Base-by-base conservation (phyloP, 805 yeast genomes). In the Teunomyces kruisii region DNA sequence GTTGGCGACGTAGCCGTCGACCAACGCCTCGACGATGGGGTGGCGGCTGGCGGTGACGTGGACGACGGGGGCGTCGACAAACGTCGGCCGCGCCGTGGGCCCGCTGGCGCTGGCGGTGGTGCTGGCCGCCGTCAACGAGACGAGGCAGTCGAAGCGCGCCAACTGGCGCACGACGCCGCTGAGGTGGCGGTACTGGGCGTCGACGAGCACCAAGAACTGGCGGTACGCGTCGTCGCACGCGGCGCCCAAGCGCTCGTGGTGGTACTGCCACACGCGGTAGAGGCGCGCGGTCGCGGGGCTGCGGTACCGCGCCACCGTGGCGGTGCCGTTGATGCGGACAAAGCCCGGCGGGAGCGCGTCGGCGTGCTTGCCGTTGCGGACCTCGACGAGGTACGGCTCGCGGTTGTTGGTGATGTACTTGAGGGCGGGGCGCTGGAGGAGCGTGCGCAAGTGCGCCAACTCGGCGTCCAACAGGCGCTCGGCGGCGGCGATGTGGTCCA, bases 381-480 rank as follows among this genome's bases (percentile, higher is more conserved):
- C 83, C 55, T 91, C 97, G 16, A 94, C 75, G 39, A 91, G 67
- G 56, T 84, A 86, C 2, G 88, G 84, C 15, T 84, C 86, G 42
- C 81, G 83, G 41, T 78, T 74, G 44, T 78, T 81, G 10, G 82
- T 75, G 22, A 72, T 68, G 54, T 71, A 89, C 15, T 74, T 67
- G 43, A 86, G 58, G 32, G 76, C 69, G 0, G 91, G 86, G 24
- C 88, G 68, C 24, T 75, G 76, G 24, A 88, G 61, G 0, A 72
- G 39, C 1, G 47, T 57, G 40, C 79, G 67, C 2, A 86, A 70
- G 0, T 54, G 51, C 2, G 52, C 48, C n/a, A 91, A 64, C 50
- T 86, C 91, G 0, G 62, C 66, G 0, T 75, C 62, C 3, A 94
- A 62, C 12, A 72, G 67, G 0, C 50, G 43, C 41, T 82, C 81